phyloP scores from a whole-genome alignment of 164 flowering plant genomes.

The Amborella trichopoda region DNA sequence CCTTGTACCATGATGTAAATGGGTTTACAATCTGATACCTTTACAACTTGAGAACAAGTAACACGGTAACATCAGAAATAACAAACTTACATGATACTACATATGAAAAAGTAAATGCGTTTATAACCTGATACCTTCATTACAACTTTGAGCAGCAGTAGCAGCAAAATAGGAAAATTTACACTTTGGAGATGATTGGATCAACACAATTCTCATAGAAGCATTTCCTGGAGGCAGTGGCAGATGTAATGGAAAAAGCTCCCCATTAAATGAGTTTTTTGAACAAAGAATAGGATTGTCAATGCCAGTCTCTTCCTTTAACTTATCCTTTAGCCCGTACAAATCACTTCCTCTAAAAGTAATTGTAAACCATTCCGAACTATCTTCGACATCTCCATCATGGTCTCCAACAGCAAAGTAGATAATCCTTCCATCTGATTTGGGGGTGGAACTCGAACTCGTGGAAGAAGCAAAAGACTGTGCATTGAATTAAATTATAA shows the following conservation, averaged over 20 bases:
- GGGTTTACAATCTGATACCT: too few relatives aligned
- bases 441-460: conserved; percentile 16
- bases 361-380: conserved; percentile 13
- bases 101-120: too few relatives aligned
- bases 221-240: conserved; percentile 66
- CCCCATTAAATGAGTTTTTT: conserved; percentile 38
- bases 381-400: conserved; percentile 28
- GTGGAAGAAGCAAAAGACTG: conserved; percentile 20
- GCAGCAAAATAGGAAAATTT: too few relatives aligned
- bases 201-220: conserved; percentile 52
- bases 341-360: conserved; percentile 44
- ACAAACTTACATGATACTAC: too few relatives aligned
- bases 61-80: too few relatives aligned
- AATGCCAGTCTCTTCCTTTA: conserved; percentile 55
- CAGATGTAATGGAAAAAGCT: conserved; percentile 54
- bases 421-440: conserved; percentile 32
- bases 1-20: too few relatives aligned
- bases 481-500: not conserved
- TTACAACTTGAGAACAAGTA: too few relatives aligned
- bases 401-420: conserved; percentile 35
- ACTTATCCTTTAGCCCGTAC: conserved; percentile 32
- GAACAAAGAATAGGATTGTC: conserved; percentile 37
- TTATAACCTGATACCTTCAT: too few relatives aligned
- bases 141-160: too few relatives aligned
- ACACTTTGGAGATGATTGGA: conserved; percentile 36